Evolutionary conservation across 805 yeast genomes (phyloP).

Genomic region (Hanseniaspora vineae): DNA sequence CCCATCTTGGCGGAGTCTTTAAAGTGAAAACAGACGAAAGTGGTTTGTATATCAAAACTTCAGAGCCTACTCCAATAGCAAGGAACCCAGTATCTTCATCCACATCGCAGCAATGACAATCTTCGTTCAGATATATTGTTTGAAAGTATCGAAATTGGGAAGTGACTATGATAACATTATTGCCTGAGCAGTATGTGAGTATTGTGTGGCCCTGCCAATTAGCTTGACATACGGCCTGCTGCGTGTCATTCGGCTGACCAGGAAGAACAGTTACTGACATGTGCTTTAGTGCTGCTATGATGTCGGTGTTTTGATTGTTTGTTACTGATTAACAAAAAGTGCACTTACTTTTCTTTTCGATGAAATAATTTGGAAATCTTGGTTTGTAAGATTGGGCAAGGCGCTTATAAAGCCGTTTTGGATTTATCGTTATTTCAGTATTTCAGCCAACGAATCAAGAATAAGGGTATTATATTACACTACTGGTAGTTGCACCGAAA

Average conservation of each 20-base stretch:
- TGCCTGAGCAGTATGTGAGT: slow-evolving; percentile 75
- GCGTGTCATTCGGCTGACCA: slow-evolving; percentile 62
- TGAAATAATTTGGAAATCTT: too few relatives aligned
- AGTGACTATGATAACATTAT: slow-evolving; percentile 59
- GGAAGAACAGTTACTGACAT: slow-evolving; percentile 69
- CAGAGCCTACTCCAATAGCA: slow-evolving; percentile 37
- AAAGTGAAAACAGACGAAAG: slow-evolving; percentile 25
- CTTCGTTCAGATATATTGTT: slow-evolving; percentile 58
- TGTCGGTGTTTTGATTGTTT: background rate
- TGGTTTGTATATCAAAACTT: slow-evolving; percentile 43
- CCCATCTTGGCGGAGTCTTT: slow-evolving; percentile 36
- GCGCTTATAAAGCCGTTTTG: too few relatives aligned
- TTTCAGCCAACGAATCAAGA: too few relatives aligned
- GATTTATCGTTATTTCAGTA: too few relatives aligned
- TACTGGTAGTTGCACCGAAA: too few relatives aligned
- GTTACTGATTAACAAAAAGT: background rate
- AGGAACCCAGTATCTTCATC: slow-evolving; percentile 46
- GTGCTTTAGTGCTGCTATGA: background rate
- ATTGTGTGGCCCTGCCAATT: slow-evolving; percentile 56
- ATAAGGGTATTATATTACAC: too few relatives aligned
- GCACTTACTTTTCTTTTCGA: too few relatives aligned
- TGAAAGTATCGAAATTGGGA: slow-evolving; percentile 47
- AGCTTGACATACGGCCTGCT: slow-evolving; percentile 42
- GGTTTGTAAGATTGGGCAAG: too few relatives aligned
- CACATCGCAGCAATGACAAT: slow-evolving; percentile 54